phyloP scores from a whole-genome alignment of 768 basidiomycete genomes.

The Panaeolus cyanescens region DNA sequence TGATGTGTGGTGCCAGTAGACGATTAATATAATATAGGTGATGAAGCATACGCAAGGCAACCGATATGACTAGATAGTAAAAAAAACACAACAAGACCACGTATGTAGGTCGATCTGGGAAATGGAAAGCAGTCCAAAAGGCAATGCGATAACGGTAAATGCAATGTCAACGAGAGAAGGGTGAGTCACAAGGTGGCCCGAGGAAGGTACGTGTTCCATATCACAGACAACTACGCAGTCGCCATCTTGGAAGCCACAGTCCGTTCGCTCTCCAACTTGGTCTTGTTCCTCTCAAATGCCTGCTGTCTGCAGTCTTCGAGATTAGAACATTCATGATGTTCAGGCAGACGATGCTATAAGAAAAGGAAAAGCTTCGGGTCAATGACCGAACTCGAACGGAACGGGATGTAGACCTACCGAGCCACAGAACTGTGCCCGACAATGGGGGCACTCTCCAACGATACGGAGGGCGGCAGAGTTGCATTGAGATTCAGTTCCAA shows the following conservation, averaged over 20 bases:
- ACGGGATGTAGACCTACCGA: slow-evolving; percentile 39
- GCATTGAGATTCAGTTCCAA: slow-evolving; percentile 57
- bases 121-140: slow-evolving; percentile 5
- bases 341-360: slow-evolving; percentile 81
- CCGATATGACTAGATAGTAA: background rate
- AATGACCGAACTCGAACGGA: slow-evolving; percentile 10
- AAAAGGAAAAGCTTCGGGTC: slow-evolving; percentile 8
- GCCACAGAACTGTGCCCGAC: slow-evolving; percentile 76
- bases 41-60: background rate
- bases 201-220: slow-evolving; percentile 6
- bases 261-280: slow-evolving; percentile 84
- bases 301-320: slow-evolving; percentile 84
- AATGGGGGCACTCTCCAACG: slow-evolving; percentile 84
- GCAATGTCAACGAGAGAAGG: slow-evolving; percentile 2
- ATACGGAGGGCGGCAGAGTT: slow-evolving; percentile 80
- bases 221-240: slow-evolving; percentile 53
- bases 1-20: background rate
- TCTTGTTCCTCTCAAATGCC: slow-evolving; percentile 88
- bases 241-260: slow-evolving; percentile 88
- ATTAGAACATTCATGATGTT: slow-evolving; percentile 84
- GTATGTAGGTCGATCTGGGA: slow-evolving; percentile 1
- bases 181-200: background rate
- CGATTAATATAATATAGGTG: slow-evolving; percentile 1
- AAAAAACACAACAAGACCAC: background rate
- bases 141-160: background rate